Evolutionary conservation across 352 stramenopile genomes (phyloP), one percentile per base, ranked within the genome.

Genomic region (Phytopythium cucurbitacearum): DNA sequence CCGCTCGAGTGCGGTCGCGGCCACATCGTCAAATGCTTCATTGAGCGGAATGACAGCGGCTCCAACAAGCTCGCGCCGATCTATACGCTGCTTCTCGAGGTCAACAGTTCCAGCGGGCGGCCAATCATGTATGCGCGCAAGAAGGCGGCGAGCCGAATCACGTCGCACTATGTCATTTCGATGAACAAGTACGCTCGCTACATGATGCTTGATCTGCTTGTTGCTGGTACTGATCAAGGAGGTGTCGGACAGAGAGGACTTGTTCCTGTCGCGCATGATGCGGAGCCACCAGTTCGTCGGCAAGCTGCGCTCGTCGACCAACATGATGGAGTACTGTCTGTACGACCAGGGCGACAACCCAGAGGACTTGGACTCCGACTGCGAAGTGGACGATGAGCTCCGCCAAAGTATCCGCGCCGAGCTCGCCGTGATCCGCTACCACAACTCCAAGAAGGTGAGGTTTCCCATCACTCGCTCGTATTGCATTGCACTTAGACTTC

Each of bases 21-120:
- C 13, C 73, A 86, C 48, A 89, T 91, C 16, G 69, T 91, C 62
- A 91, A 91, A 60, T 96, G 87, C 58, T 96, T 95, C 51, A 96
- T 96, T 50, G 85, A 96, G 56, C 74, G 87, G 49, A 93, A 93
- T 44, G 73, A 87, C 42, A 81, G 60, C 40, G 77, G 82, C 0
- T 73, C 71, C 9, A 94, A 95, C 59, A 88, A 87, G 50, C 66
- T 96, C 15, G 73, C 80, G 2, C 87, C 87, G 1, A 73, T 95
- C 36, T 96, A 93, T 60, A 94, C 83, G 21, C 57, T 94, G 5
- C 61, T 92, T 4, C 52, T 93, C 1, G 86, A 96, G 59, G 79
- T 94, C 28, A 91, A 93, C 56, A 93, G 85, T 53, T 88, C 84
- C 0, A 96, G 79, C 53, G 86, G 86, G 4, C 73, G 86, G 8